Conservation (phyloP, 768 basidiomycete genomes). For the Heimioporus sp. region DNA sequence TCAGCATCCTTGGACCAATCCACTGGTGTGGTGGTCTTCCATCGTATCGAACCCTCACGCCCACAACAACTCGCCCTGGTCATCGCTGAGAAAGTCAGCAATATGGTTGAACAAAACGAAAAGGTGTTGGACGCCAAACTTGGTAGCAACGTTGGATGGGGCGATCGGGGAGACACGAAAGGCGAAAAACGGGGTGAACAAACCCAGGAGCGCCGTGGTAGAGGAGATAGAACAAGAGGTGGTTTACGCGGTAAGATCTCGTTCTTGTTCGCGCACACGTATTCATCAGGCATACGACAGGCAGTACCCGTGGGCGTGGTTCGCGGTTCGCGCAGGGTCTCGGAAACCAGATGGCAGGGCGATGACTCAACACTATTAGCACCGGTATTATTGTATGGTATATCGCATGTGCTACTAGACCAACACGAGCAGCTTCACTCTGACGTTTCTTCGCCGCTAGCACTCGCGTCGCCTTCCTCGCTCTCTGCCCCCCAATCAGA, state of each 20-base stretch:
- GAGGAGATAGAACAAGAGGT: slow-evolving; percentile 59
- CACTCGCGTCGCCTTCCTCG: slow-evolving; percentile 18
- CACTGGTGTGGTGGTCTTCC: slow-evolving; percentile 88
- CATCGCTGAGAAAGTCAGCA: slow-evolving; percentile 83
- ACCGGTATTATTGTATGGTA: background rate
- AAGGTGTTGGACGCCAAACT: slow-evolving; percentile 84
- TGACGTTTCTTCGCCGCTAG: slow-evolving; percentile 4
- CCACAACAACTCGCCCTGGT: slow-evolving; percentile 87
- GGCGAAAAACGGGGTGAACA: slow-evolving; percentile 82
- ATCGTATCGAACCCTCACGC: slow-evolving; percentile 84
- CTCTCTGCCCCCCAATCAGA: slow-evolving; percentile 51
- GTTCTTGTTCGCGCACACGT: background rate
- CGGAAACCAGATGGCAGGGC: slow-evolving; percentile 71
- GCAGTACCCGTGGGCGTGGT: slow-evolving; percentile 70
- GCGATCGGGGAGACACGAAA: slow-evolving; percentile 55
- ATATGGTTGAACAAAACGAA: slow-evolving; percentile 90
- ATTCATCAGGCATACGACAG: slow-evolving; percentile 29
- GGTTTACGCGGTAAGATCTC: slow-evolving; percentile 51
- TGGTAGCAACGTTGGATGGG: slow-evolving; percentile 52
- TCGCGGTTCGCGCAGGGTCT: slow-evolving; percentile 81
- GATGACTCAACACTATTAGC: slow-evolving; percentile 11
- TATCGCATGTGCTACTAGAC: background rate
- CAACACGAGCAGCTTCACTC: slow-evolving; percentile 2
- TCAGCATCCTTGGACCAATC: slow-evolving; percentile 92
- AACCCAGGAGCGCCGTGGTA: slow-evolving; percentile 71